Base-by-base conservation (phyloP, 805 yeast species). In the Dipodascus geniculatus region DNA sequence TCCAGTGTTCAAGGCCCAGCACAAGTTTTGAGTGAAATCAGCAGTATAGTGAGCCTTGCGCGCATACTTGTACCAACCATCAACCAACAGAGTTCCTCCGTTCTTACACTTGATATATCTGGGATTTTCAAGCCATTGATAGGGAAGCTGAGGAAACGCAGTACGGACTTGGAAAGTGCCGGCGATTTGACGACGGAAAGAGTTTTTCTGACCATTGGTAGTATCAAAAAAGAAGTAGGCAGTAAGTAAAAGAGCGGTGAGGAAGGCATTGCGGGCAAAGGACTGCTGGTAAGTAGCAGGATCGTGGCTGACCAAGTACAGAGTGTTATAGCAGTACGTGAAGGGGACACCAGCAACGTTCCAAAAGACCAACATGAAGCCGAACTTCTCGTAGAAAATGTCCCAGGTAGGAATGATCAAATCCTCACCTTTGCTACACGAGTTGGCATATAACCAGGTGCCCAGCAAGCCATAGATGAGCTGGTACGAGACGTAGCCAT, bases 301-400 rank as follows among this genome's bases (percentile, higher is more conserved):
- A 55, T 87, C 77, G 70, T 87, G 96, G 72, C 82, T 81, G 60
- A 82, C 82, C 63, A 93, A 72, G 74, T 72, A 93, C 63, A 93
- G 75, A 9, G 96, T 87, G 69, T 95, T 84, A 66, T 89, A 96
- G 71, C 97, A 88, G 74, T 93, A 93, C 48, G 98, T 91, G 81
- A 83, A 93, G 50, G 99, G 99, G 47, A 93, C 99, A 63, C 99
- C 99, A 31, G 97, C 96, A 68, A 93, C 88, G 74, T 93, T 93
- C 99, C 99, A 93, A 77, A 93, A 93, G 62, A 90, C 81, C 60
- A 93, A 79, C 98, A 93, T 90, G 76, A 93, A 93, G n/a, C 99
- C 99, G 64, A 93, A 93, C 72, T 93, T 93, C 70, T 93, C 99
- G 70, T 93, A 93, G 31, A 96, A 96, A 97, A 93, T 91, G 70